Evolutionary conservation across 208 protist genomes (phyloP).

Genomic region (Acanthamoeba triangularis): DNA sequence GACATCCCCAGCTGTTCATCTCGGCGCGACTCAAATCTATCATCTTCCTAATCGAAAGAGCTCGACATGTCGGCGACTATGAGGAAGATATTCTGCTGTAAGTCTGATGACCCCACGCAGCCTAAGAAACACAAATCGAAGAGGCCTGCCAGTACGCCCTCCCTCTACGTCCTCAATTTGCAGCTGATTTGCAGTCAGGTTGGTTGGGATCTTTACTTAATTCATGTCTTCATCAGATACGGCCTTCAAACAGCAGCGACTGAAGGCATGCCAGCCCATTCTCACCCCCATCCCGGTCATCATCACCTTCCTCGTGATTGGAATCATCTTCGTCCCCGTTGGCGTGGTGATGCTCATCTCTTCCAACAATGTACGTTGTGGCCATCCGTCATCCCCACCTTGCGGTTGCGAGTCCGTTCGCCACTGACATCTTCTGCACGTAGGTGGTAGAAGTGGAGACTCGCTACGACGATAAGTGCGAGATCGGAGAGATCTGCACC

Average conservation of each 20-base stretch:
- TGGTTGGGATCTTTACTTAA: background rate
- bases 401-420: background rate
- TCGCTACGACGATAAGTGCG: conserved; percentile 2
- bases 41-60: background rate
- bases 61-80: conserved; percentile 13
- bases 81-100: conserved; percentile 58
- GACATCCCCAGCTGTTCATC: background rate
- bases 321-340: conserved; percentile 95
- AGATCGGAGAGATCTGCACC: conserved; percentile 45
- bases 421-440: background rate
- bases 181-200: too few relatives aligned
- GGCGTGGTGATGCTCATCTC: conserved; percentile 93
- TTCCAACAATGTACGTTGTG: conserved; percentile 88
- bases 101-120: background rate
- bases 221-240: conserved; percentile 79
- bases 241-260: conserved; percentile 96
- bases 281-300: conserved; percentile 96
- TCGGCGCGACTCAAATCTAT: background rate
- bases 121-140: conserved; percentile 54
- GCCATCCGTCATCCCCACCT: background rate
- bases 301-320: conserved; percentile 94
- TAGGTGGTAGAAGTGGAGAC: conserved; percentile 64
- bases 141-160: conserved; percentile 24
- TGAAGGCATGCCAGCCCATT: conserved; percentile 98
- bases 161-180: background rate